Base-by-base conservation (phyloP, 257 asterid species). In the Fraxinus quadrangulata region DNA sequence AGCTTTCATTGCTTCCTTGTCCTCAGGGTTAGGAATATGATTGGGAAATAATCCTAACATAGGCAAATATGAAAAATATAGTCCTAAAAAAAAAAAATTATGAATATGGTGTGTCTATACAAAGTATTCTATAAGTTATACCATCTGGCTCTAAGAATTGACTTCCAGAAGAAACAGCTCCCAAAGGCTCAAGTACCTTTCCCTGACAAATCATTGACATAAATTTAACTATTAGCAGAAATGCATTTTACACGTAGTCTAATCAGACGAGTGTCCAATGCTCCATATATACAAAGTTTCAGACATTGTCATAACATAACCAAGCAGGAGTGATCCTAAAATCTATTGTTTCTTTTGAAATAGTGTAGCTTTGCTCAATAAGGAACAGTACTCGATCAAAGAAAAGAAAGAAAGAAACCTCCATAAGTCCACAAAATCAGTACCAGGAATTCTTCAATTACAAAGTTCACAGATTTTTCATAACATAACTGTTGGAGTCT, bases 11-110 rank as follows among this genome's bases (percentile, higher is more conserved):
- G 98, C 99, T 78, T 86, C 95, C 84, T 90, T 93, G 81, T 96
- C 98, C 87, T 96, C 99, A 2, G 99, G 99, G 81, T 96, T 96
- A 65, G 99, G 99, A 86, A 96, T 96, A 84, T 93, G 99, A 88
- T 96, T 96, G 67, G 99, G 99, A 81, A 96, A 96, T 84, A 87
- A 85, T 78, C 99, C 99, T 96, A 84, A 45, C 45, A 87, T 42
- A 78, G 78, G 78, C 45, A 51, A 30, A 80, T 72, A 4, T 78
- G 67, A 77, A 83, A 21, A 19, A 19, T 0, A 8, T 0, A 8
- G 13, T 1, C 4, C 56, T 14, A 24, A 45, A n/a, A 6, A 81
- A 6, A 81, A 81, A 81, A 54, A 16, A 23, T 72, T 1, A 21
- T 23, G 39, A 37, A 69, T 36, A 49, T 54, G 24, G 73, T 71